Conservation (phyloP, 2,329 filamentous ascomycete genomes). For the Tolypocladium paradoxum region DNA sequence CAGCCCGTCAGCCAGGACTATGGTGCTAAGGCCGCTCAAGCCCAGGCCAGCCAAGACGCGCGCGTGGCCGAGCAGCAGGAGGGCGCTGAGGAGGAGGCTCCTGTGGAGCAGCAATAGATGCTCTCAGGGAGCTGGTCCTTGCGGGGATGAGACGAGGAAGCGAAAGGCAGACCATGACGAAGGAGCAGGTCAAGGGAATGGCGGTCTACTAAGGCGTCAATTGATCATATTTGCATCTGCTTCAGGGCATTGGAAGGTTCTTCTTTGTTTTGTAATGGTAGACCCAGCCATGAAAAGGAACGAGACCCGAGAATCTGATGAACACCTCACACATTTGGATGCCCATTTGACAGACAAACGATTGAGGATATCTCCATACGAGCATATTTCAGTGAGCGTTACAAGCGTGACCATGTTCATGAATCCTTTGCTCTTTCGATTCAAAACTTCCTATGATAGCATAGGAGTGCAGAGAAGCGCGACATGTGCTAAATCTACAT, state of each 20-base stretch:
- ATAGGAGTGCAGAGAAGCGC: neutral
- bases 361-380: neutral
- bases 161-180: conserved; percentile 8
- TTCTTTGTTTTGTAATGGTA: conserved; percentile 28
- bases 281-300: conserved; percentile 22
- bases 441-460: neutral
- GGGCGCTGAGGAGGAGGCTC: conserved; percentile 33
- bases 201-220: conserved; percentile 29
- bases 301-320: conserved; percentile 23
- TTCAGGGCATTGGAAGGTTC: conserved; percentile 26
- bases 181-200: conserved; percentile 14
- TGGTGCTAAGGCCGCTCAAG: conserved; percentile 78
- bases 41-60: conserved; percentile 53
- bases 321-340: neutral
- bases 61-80: conserved; percentile 47
- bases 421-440: neutral
- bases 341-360: neutral
- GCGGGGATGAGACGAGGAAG: conserved; percentile 7
- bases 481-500: neutral
- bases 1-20: conserved; percentile 98
- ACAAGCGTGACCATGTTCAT: neutral
- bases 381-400: neutral
- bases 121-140: conserved; percentile 12
- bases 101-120: conserved; percentile 24
- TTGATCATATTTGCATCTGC: conserved; percentile 30